A percentile compares a stretch with the other conserved stretches of the same genome.
phyloP scores from a whole-genome alignment of 139 green algal species.

The Pleodorina starrii region DNA sequence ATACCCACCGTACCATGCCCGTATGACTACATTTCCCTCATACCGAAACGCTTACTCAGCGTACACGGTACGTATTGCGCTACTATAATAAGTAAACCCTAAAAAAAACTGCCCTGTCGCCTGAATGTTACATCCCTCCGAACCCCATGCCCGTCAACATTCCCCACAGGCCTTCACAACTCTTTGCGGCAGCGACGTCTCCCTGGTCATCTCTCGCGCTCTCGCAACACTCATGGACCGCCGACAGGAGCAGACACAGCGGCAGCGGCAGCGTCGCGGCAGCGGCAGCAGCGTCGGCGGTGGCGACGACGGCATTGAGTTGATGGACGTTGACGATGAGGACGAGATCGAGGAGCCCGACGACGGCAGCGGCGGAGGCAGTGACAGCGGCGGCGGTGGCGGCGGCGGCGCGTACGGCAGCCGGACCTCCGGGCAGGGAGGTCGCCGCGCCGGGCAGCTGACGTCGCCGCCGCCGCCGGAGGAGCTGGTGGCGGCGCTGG shows the following conservation, averaged over 20 bases:
- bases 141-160: too few species aligned
- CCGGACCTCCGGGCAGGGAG: background rate
- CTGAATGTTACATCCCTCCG: too few species aligned
- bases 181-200: background rate
- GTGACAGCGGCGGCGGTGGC: conserved; percentile 1
- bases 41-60: too few species aligned
- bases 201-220: background rate
- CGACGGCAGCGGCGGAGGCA: background rate
- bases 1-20: too few species aligned
- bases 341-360: conserved; percentile 37
- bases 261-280: background rate
- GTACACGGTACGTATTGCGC: too few species aligned
- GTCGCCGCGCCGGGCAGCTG: background rate
- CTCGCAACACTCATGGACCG: background rate
- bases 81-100: too few species aligned
- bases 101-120: too few species aligned
- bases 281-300: background rate
- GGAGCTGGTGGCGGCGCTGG: conserved; percentile 5
- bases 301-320: background rate
- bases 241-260: background rate
- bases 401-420: conserved; percentile 2
- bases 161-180: conserved; percentile 18
- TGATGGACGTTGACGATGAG: background rate
- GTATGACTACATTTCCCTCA: too few species aligned
- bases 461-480: conserved; percentile 29